Base-by-base conservation (phyloP, 768 basidiomycete species). In the Favolaschia claudopus region DNA sequence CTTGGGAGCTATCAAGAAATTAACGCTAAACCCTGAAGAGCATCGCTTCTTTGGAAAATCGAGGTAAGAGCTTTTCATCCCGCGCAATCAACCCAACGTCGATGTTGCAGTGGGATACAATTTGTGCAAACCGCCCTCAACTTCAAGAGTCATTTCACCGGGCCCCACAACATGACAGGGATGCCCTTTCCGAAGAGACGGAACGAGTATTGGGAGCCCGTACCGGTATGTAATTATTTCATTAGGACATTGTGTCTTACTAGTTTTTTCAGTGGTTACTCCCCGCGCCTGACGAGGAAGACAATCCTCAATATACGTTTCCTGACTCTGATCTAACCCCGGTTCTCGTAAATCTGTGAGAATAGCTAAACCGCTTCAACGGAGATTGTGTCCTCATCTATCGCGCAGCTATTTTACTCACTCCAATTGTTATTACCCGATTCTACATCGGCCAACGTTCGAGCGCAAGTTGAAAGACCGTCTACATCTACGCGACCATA, bases 391-490 rank as follows among this genome's bases (percentile, higher is more conserved):
- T n/a, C n/a, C n/a, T n/a, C n/a, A n/a, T n/a, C n/a, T n/a, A n/a
- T n/a, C n/a, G n/a, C n/a, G n/a, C n/a, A n/a, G n/a, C n/a, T 56
- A 56, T 15, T 56, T 95, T 69, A 63, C 58, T 0, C 62, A 83
- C 27, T 61, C 81, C 59, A 89, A 93, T 64, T 59, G 68, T 3
- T 78, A 83, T 46, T 69, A 82, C 4, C 92, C 93, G 1, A 74
- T 95, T 9, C 74, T 96, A 4, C 93, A 95, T 67, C 82, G 86
- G 0, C 86, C 87, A 0, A 85, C 84, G 14, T 94, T 95, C 59
- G 81, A 88, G 44, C 72, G 73, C 32, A 76, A 79, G 17, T 69
- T 89, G 33, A 65, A 67, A 1, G 77, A 82, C 5, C 79, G 81
- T 1, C 64, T 85, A 5, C 86, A 92, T 67, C 69, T 76, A 9